Percentiles rank a stretch among this genome's conserved stretches.
These are phyloP conservation scores for Ambrosia trifida DNA, from an alignment of 129 eudicot species.

Conservation along the genomic window DNA sequence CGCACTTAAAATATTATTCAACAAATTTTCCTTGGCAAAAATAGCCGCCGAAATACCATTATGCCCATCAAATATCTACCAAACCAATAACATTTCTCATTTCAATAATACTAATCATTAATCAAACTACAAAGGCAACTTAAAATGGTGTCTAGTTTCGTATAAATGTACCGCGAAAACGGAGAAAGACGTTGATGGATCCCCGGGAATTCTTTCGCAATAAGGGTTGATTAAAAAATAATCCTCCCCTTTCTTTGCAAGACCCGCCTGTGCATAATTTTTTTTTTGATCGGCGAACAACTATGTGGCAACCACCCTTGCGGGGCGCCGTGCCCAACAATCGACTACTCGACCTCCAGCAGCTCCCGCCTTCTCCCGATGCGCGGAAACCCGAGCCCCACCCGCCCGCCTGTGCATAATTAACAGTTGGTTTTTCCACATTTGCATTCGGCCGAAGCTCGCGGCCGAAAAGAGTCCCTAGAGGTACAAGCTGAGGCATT, in stretches of 20 bases:
- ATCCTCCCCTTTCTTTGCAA: slow-evolving; percentile 97
- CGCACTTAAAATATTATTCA: slow-evolving; percentile 84
- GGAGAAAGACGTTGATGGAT: slow-evolving; percentile 69
- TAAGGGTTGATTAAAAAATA: slow-evolving; percentile 70
- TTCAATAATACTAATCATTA: background rate
- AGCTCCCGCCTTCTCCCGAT: too few species aligned
- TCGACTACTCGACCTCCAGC: too few species aligned
- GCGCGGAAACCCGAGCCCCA: too few species aligned
- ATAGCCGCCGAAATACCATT: slow-evolving; percentile 98
- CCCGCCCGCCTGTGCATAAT: slow-evolving; percentile 90
- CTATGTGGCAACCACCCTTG: too few species aligned
- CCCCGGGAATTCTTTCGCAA: slow-evolving; percentile 66
- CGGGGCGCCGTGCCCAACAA: too few species aligned
- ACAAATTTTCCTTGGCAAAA: slow-evolving; percentile 78
- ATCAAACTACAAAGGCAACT: background rate
- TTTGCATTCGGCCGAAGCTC: slow-evolving; percentile 67
- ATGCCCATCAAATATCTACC: slow-evolving; percentile 94
- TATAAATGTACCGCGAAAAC: slow-evolving; percentile 66
- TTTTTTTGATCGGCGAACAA: too few species aligned
- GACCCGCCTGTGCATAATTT: slow-evolving; percentile 83
- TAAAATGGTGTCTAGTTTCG: background rate
- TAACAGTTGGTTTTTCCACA: slow-evolving; percentile 74
- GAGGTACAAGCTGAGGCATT: slow-evolving; percentile 69
- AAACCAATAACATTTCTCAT: slow-evolving; percentile 14
- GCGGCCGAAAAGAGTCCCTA: slow-evolving; percentile 76